A percentile compares a stretch with the other conserved stretches of the same genome.
Evolutionary conservation across 768 basidiomycete genomes (phyloP).

Genomic region (Rhodotorula diobovata): DNA sequence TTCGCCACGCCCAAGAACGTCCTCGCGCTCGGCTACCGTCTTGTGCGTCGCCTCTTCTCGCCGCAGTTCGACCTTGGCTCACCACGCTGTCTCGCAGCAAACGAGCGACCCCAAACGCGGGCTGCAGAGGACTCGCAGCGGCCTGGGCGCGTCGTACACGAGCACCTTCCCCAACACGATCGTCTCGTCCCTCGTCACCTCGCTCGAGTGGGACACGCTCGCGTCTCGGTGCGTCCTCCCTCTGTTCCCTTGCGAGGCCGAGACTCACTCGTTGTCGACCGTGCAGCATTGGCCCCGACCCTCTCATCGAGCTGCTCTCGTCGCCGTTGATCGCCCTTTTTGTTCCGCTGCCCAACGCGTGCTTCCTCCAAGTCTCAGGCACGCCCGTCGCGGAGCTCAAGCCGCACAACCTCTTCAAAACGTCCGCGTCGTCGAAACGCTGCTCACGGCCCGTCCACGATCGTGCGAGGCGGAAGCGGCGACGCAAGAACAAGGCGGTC

Average conservation of each 20-base stretch:
- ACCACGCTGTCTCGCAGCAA: neutral
- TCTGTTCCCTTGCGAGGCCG: neutral
- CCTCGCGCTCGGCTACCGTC: conserved; percentile 63
- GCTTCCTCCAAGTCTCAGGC: conserved; percentile 77
- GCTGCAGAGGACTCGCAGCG: conserved; percentile 45
- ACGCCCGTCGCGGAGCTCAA: conserved; percentile 57
- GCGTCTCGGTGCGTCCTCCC: conserved; percentile 55
- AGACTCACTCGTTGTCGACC: neutral
- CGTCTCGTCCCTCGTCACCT: conserved; percentile 59
- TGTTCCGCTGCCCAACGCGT: conserved; percentile 71
- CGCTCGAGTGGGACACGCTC: conserved; percentile 63
- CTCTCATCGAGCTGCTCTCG: conserved; percentile 71
- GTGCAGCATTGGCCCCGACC: conserved; percentile 67
- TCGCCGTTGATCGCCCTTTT: conserved; percentile 62
- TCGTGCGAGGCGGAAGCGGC: neutral
- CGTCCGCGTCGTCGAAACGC: too few species aligned
- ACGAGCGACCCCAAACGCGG: neutral
- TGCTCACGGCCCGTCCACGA: neutral
- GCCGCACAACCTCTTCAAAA: conserved; percentile 47
- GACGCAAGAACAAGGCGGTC: conserved; percentile 1
- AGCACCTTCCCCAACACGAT: conserved; percentile 70
- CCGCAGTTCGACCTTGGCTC: neutral
- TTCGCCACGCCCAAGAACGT: conserved; percentile 52
- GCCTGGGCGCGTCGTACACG: conserved; percentile 47
- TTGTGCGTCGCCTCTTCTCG: conserved; percentile 50